Base-by-base conservation (phyloP, 805 yeast genomes). In the Pichia californica region DNA sequence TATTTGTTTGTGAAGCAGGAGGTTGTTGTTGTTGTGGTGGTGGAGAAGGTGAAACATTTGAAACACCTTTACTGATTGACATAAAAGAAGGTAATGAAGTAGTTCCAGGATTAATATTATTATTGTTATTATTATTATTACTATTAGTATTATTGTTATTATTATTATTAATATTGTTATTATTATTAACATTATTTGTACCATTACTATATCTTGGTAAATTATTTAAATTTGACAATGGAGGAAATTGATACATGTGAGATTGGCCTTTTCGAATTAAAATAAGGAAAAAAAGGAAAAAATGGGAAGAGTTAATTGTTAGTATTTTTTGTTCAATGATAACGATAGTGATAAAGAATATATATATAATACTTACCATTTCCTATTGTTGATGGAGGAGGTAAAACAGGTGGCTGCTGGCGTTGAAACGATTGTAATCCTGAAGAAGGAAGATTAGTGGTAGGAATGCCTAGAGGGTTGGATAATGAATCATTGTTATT, bases 211-310 rank as follows among this genome's bases (percentile, higher is more conserved):
- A 75, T 15, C 71, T 67, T 45, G 71, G 76, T 39, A 71, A 66
- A 27, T 68, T 64, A 47, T 62, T 71, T 28, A 76, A 73, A 27
- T 75, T 74, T 5, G 80, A 75, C 42, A 76, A 67, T 31, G 74
- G 67, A 3, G 80, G 77, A 38, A 76, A 64, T 16, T 77, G 71
- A 52, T 73, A 74, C 43, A 69, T 26, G 34, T 44, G 68, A 60
- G 64, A 60, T 68, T 77, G 54, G 59, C 73, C 52, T 74, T 34
- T 19, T 27, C 32, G 31, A 30, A 41, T 23, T 23, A 2, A 36
- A 38, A 26, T 35, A 34, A 23, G 20, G 9, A 5, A 25, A 9
- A 16, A 23, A 27, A 38, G 34, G 25, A 18, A 21, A 10, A 30
- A 10, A 15, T 19, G 16, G 4, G 15, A 23, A 23, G 26, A 14